Percentiles rank a stretch among this genome's conserved stretches.
These are phyloP conservation scores for Claviceps purpurea DNA, from an alignment of 2,329 filamentous ascomycete genomes.

Conservation along the genomic window DNA sequence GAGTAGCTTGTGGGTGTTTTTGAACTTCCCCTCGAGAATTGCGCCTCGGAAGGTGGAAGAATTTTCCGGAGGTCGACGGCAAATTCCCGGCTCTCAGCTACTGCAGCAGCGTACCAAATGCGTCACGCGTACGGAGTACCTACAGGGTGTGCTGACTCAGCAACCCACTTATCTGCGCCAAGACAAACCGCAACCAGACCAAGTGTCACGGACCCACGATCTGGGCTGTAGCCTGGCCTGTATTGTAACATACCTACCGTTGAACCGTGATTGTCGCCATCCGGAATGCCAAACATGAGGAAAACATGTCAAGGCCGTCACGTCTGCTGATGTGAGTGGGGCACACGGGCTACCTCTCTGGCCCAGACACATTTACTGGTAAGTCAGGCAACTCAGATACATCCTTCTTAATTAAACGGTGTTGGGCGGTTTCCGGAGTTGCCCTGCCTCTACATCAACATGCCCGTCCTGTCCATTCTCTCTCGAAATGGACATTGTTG, in stretches of 20 bases:
- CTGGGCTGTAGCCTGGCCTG: neutral
- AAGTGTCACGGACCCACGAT: too few relatives aligned
- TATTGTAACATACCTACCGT: neutral
- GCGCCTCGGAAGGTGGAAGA: constrained; percentile 22
- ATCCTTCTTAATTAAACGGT: neutral
- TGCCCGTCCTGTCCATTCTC: neutral
- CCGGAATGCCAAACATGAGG: neutral
- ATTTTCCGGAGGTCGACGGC: constrained; percentile 18
- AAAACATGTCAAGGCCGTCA: neutral
- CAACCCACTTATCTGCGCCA: neutral
- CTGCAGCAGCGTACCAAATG: too few relatives aligned
- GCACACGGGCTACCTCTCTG: neutral
- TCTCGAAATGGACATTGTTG: constrained; percentile 21
- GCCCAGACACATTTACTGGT: neutral
- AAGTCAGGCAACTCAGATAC: neutral
- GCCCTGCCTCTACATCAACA: neutral
- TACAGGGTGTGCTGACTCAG: neutral
- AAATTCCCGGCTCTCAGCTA: constrained; percentile 3
- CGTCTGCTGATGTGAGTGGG: neutral
- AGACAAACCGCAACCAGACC: neutral
- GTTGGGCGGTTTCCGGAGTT: neutral
- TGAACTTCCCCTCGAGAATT: constrained; percentile 12
- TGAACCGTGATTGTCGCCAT: neutral
- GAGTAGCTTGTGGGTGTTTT: constrained; percentile 20
- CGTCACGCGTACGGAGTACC: too few relatives aligned